These are phyloP conservation scores for Penicillium fimorum DNA, from an alignment of 495 filamentous ascomycete genomes.

Conservation along the genomic window DNA sequence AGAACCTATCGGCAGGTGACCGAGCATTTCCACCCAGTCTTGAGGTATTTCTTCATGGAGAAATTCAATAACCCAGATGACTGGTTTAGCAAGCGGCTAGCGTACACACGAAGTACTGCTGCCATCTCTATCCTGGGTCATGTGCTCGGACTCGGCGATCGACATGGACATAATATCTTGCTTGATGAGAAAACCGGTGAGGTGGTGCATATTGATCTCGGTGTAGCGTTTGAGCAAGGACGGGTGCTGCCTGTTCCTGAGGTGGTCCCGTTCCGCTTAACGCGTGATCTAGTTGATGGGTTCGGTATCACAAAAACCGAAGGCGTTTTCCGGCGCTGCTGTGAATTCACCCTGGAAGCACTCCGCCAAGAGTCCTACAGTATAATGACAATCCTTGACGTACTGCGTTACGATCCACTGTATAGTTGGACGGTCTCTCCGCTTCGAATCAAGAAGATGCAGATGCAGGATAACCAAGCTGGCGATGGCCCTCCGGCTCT, in stretches of 20 bases:
- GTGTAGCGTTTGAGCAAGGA: slow-evolving; percentile 94
- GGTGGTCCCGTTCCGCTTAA: slow-evolving; percentile 90
- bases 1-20: slow-evolving; percentile 69
- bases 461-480: slow-evolving; percentile 56
- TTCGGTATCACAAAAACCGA: slow-evolving; percentile 96
- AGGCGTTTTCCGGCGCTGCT: slow-evolving; percentile 93
- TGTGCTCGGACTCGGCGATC: slow-evolving; percentile 90
- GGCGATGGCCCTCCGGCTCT: slow-evolving; percentile 40
- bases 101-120: slow-evolving; percentile 89
- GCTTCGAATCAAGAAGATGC: slow-evolving; percentile 73
- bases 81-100: slow-evolving; percentile 83
- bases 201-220: slow-evolving; percentile 94
- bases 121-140: slow-evolving; percentile 94
- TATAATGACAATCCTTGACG: slow-evolving; percentile 96
- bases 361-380: slow-evolving; percentile 87
- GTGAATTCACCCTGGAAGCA: slow-evolving; percentile 94
- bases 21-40: slow-evolving; percentile 84
- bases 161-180: slow-evolving; percentile 95
- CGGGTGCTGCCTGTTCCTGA: slow-evolving; percentile 90
- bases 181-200: slow-evolving; percentile 88
- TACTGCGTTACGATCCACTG: slow-evolving; percentile 91
- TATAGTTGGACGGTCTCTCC: slow-evolving; percentile 97
- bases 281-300: slow-evolving; percentile 92
- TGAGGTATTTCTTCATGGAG: slow-evolving; percentile 97
- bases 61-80: slow-evolving; percentile 90